Percentiles rank a stretch among this genome's conserved stretches.
Conservation (phyloP, 1,284 basidiomycete species). For the Austropuccinia psidii region DNA sequence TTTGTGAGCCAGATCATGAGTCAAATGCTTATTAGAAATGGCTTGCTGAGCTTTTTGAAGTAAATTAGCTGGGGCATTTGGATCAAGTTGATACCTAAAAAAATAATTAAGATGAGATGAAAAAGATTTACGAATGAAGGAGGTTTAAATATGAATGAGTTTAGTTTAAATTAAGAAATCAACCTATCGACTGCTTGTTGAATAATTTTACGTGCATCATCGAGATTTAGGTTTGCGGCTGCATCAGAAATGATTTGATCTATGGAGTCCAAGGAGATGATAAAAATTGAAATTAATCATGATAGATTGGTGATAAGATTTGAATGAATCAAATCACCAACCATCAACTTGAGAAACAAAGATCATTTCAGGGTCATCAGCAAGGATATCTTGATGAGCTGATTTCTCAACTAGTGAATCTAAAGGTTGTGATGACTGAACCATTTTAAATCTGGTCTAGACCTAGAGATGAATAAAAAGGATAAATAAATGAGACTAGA, state of each 20-base stretch:
- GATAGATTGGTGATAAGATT: not conserved
- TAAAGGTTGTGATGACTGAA: no score
- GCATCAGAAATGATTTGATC: conserved; percentile 7
- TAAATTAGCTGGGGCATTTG: conserved; percentile 32
- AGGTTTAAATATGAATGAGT: not conserved
- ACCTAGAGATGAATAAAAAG: no score
- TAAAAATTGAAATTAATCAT: not conserved
- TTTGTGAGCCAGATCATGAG: conserved; percentile 7
- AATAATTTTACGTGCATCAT: conserved; percentile 19
- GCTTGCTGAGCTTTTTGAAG: conserved; percentile 22
- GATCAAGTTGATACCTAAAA: conserved; percentile 37
- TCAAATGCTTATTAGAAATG: conserved; percentile 15
- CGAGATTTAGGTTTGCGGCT: conserved; percentile 11
- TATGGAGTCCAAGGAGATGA: not conserved
- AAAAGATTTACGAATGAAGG: not conserved
- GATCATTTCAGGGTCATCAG: conserved; percentile 3
- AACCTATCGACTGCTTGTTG: conserved; percentile 10
- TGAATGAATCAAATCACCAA: not conserved
- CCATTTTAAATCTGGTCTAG: no score
- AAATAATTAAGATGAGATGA: no score
- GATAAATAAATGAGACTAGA: no score
- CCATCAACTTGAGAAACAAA: conserved; percentile 19
- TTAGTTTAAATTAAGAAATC: not conserved
- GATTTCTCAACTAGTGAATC: conserved; percentile 21
- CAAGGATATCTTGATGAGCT: not conserved